A percentile compares a stretch with the other conserved stretches of the same genome.
Evolutionary conservation across 176 grass and related monocot genomes (phyloP).

Genomic region (Tillandsia leiboldiana): DNA sequence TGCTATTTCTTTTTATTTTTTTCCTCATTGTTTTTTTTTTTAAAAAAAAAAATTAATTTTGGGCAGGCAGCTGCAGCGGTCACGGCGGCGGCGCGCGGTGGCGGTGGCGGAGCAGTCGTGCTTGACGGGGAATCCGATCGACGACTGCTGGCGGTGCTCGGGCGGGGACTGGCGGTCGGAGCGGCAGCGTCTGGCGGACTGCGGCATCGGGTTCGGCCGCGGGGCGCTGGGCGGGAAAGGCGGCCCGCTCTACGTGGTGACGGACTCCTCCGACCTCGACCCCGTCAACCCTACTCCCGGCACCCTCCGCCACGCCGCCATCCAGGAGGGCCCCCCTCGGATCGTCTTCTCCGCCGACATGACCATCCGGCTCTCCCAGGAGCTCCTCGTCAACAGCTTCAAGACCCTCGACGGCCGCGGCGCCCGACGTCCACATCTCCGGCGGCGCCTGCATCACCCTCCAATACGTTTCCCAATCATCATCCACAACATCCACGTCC

Average conservation of each 20-base stretch:
- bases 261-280: slow-evolving; percentile 68
- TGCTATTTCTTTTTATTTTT: no score
- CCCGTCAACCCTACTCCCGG: slow-evolving; percentile 58
- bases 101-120: slow-evolving; percentile 22
- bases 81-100: slow-evolving; percentile 27
- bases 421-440: slow-evolving; percentile 53
- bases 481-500: slow-evolving; percentile 82
- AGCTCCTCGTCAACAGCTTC: slow-evolving; percentile 87
- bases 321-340: slow-evolving; percentile 92
- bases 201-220: slow-evolving; percentile 74
- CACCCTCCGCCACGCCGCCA: slow-evolving; percentile 70
- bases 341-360: slow-evolving; percentile 81
- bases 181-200: slow-evolving; percentile 70
- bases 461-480: slow-evolving; percentile 84
- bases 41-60: no score
- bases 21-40: no score
- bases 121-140: slow-evolving; percentile 78
- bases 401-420: slow-evolving; percentile 90
- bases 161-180: slow-evolving; percentile 68
- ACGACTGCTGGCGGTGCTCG: slow-evolving; percentile 82
- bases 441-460: slow-evolving; percentile 91
- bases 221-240: slow-evolving; percentile 79
- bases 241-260: slow-evolving; percentile 67
- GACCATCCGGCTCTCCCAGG: slow-evolving; percentile 67
- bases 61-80: slow-evolving; percentile 31